Percentiles rank a stretch among this genome's conserved stretches.
phyloP scores from a whole-genome alignment of 2,329 filamentous ascomycete genomes.

The Exophiala oligosperma region DNA sequence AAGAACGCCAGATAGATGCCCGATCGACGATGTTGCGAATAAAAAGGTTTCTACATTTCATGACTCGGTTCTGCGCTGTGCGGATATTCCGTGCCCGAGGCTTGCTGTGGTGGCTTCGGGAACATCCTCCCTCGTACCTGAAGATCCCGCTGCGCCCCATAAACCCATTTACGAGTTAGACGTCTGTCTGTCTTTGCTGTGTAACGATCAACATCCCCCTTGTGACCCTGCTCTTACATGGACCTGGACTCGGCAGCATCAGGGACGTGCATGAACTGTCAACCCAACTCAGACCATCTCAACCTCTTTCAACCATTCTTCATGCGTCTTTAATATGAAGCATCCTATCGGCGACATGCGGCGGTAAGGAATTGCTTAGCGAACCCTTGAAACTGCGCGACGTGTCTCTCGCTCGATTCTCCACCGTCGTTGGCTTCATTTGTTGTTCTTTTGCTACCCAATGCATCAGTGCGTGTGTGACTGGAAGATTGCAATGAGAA shows the following conservation, averaged over 20 bases:
- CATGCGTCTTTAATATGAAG: constrained; percentile 8
- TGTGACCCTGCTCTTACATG: neutral
- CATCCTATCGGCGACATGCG: constrained; percentile 11
- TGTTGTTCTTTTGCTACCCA: constrained; percentile 22
- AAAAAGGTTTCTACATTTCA: no score
- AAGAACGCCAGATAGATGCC: neutral
- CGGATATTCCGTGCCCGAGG: no score
- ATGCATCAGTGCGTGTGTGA: constrained; percentile 9
- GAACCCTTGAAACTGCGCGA: constrained; percentile 22
- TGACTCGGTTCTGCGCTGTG: no score
- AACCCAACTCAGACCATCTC: neutral
- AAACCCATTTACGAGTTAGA: neutral
- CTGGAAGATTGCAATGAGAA: neutral
- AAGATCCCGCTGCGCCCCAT: neutral
- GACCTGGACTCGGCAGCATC: neutral
- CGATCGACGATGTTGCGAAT: neutral
- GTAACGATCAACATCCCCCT: neutral
- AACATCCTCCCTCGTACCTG: neutral
- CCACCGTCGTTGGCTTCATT: constrained; percentile 12
- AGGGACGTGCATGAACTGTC: neutral
- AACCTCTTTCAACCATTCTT: neutral
- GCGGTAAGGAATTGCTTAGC: constrained; percentile 6
- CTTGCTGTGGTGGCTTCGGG: neutral
- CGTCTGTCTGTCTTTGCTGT: neutral
- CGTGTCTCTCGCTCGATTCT: constrained; percentile 13